These are phyloP conservation scores for Coemansia reversa DNA, from an alignment of 192 early-diverging fungal genomes.

Conservation along the genomic window DNA sequence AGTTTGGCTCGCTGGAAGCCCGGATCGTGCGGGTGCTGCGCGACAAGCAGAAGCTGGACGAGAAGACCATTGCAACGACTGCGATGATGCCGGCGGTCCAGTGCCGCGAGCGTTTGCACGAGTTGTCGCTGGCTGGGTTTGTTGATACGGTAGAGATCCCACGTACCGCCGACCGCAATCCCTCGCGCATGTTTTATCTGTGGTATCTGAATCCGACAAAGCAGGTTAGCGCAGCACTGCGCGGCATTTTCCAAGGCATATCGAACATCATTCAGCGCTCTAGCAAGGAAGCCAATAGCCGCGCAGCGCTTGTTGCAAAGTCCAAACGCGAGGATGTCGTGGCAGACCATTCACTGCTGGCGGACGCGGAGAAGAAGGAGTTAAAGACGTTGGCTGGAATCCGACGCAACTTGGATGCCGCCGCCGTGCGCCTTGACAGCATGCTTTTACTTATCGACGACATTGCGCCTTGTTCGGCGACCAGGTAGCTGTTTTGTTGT, in stretches of 20 bases:
- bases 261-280: constrained; percentile 58
- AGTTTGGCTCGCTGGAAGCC: constrained; percentile 60
- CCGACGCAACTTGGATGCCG: constrained; percentile 54
- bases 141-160: constrained; percentile 67
- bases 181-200: constrained; percentile 71
- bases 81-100: constrained; percentile 67
- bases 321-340: constrained; percentile 65
- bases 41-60: constrained; percentile 75
- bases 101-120: constrained; percentile 63
- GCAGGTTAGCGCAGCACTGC: constrained; percentile 53
- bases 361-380: constrained; percentile 54
- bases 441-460: constrained; percentile 46
- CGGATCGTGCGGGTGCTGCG: constrained; percentile 67
- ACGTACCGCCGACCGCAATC: constrained; percentile 67
- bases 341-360: constrained; percentile 56
- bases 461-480: constrained; percentile 13
- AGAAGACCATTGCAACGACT: constrained; percentile 58
- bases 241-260: constrained; percentile 58
- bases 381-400: constrained; percentile 41
- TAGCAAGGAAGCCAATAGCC: constrained; percentile 48
- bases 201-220: constrained; percentile 63
- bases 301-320: constrained; percentile 61
- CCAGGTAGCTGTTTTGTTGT: not conserved
- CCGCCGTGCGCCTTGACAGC: constrained; percentile 41
- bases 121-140: constrained; percentile 53